A percentile compares a stretch with the other conserved stretches of the same genome.
Evolutionary conservation across 2,329 filamentous ascomycete genomes (phyloP).

Genomic region (Aspergillus sp.): DNA sequence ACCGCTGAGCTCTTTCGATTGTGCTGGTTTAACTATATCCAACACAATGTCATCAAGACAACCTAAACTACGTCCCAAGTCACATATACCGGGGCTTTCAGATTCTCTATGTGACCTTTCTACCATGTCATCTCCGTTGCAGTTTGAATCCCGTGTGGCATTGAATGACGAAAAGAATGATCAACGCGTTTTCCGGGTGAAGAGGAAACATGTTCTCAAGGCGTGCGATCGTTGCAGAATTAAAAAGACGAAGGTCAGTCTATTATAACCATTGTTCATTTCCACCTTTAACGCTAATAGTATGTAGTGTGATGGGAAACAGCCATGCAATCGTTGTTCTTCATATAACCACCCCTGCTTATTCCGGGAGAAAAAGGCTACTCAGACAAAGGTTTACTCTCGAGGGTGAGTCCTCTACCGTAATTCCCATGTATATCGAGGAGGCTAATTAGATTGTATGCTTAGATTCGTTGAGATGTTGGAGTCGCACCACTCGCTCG

Average conservation of each 20-base stretch:
- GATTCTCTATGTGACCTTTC: constrained; percentile 36
- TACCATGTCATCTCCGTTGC: constrained; percentile 31
- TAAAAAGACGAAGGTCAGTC: constrained; percentile 46
- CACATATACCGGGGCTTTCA: constrained; percentile 34
- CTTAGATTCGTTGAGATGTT: constrained; percentile 46
- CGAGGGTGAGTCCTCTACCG: constrained; percentile 32
- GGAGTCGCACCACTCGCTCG: constrained; percentile 43
- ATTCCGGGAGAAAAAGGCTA: constrained; percentile 45
- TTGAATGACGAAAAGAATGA: constrained; percentile 35
- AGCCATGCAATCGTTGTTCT: constrained; percentile 45
- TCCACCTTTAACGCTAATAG: constrained; percentile 13
- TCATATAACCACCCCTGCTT: constrained; percentile 46
- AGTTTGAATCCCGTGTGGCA: constrained; percentile 28
- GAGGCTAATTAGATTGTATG: constrained; percentile 3
- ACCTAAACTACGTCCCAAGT: constrained; percentile 41
- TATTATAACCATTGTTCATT: not conserved
- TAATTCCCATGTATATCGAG: not conserved
- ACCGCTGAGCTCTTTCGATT: not conserved
- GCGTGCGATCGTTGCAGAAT: constrained; percentile 48
- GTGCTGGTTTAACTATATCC: not conserved
- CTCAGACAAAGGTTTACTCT: constrained; percentile 46
- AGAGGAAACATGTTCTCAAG: constrained; percentile 46
- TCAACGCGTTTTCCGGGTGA: constrained; percentile 43
- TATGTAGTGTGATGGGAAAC: constrained; percentile 45
- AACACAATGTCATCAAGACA: constrained; percentile 42